Conservation (phyloP, 208 protist genomes). For the Leishmania martiniquensis region DNA sequence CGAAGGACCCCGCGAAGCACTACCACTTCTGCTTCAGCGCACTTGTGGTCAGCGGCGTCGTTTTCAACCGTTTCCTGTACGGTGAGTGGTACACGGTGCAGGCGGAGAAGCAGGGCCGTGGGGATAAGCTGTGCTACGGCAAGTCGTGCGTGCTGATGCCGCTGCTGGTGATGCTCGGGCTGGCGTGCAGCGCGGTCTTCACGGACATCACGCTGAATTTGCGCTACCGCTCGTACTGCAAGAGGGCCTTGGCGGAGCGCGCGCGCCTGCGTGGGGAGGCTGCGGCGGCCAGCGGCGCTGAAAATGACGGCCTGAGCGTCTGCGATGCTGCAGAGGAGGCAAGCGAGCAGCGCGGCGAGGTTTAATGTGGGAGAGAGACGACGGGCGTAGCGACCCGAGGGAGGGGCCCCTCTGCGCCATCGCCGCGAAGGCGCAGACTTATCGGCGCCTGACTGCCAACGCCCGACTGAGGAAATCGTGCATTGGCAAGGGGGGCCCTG, state of each 20-base stretch:
- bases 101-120: constrained; percentile 45
- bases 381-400: background rate
- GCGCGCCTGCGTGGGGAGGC: constrained; percentile 32
- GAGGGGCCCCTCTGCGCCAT: background rate
- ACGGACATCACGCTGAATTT: constrained; percentile 38
- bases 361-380: background rate
- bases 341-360: background rate
- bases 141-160: constrained; percentile 55
- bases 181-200: constrained; percentile 32
- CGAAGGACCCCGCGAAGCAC: constrained; percentile 69
- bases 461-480: no score
- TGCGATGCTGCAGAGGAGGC: background rate
- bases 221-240: constrained; percentile 45
- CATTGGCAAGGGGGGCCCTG: no score
- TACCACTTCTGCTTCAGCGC: constrained; percentile 66
- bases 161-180: constrained; percentile 40
- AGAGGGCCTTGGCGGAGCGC: constrained; percentile 49
- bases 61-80: constrained; percentile 70
- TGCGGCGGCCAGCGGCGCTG: background rate
- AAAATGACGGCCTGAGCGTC: background rate
- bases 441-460: no score
- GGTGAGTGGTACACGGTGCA: constrained; percentile 73
- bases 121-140: constrained; percentile 38
- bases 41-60: constrained; percentile 34
- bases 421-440: no score